Percentiles rank a stretch among this genome's conserved stretches.
Evolutionary conservation across 768 basidiomycete genomes (phyloP).

Genomic region (Mycena filopes): DNA sequence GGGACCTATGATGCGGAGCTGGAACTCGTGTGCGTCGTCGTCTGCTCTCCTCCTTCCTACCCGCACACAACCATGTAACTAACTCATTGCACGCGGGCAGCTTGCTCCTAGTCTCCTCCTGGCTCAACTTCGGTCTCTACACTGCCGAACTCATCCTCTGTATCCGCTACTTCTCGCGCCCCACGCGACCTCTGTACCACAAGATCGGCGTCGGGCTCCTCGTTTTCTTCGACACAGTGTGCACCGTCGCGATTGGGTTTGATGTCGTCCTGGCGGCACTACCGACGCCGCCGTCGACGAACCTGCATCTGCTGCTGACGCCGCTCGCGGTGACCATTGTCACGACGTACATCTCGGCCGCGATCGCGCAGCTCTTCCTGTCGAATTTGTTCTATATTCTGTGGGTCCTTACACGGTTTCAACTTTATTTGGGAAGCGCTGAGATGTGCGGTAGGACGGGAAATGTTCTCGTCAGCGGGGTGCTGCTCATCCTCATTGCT

Average conservation of each 20-base stretch:
- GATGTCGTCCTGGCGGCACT: background rate
- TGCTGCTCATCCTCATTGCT: background rate
- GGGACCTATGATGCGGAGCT: too few species aligned
- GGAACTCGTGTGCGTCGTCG: too few species aligned
- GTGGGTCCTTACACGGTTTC: background rate
- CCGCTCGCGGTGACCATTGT: background rate
- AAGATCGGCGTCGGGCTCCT: background rate
- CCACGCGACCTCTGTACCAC: background rate
- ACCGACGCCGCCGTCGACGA: background rate
- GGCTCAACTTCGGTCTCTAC: conserved; percentile 10
- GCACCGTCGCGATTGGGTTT: background rate
- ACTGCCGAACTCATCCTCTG: conserved; percentile 1
- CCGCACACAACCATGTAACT: too few species aligned
- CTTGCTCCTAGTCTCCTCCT: background rate
- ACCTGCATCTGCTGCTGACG: background rate
- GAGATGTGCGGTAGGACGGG: background rate
- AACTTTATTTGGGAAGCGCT: background rate
- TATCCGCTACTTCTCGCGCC: background rate
- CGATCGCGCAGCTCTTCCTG: conserved; percentile 10
- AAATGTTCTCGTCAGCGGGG: background rate
- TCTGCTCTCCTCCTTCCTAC: too few species aligned
- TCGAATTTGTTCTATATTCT: conserved; percentile 9
- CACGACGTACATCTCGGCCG: conserved; percentile 8
- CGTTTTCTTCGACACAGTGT: conserved; percentile 11
- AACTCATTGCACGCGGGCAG: too few species aligned